Evolutionary conservation across 768 basidiomycete genomes (phyloP), one percentile per base, ranked within the genome.

Genomic region (Tricholoma sp.): DNA sequence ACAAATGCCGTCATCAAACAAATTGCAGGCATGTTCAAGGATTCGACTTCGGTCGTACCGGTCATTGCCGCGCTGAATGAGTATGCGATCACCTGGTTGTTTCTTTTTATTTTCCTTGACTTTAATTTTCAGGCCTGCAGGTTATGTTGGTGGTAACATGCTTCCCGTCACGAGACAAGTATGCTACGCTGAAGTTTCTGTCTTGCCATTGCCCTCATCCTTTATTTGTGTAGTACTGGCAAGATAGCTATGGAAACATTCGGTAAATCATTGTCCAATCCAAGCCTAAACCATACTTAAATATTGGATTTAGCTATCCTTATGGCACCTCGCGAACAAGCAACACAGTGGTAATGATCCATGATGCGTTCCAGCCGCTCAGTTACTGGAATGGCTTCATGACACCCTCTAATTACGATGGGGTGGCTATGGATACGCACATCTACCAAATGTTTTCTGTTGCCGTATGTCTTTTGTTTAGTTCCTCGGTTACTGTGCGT

Each of bases 41-140:
- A 74, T 62, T 76, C 81, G 58, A 66, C 76, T 1, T 63, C 77
- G 16, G 80, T 83, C 11, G 89, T 90, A 0, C 71, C 88, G 1
- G 72, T 77, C 47, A 91, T 94, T 54, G 87, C 86, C 19, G 83
- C 89, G 1, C 65, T 94, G 63, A 94, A 93, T 63, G 91, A 93
- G 89, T 91, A 56, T 59, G 76, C 63, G 18, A 39, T 10, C 2
- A 49, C 21, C 31, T 27, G 27, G 16, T n/a, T 22, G 32, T 22
- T n/a, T 32, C 24, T 45, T 29, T 22, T 0, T 16, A 19, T 52
- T 21, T 22, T n/a, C 11, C 51, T 16, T 37, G 58, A n/a, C 55
- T 24, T 31, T 19, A 39, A 7, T 32, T 5, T 60, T 31, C 2
- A 91, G 89, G 67, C 89, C 89, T 10, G 87, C 88, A n/a, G 89